Evolutionary conservation across 148 eudicot genomes (phyloP), one percentile per base, ranked within the genome.

Genomic region (Silene conica): DNA sequence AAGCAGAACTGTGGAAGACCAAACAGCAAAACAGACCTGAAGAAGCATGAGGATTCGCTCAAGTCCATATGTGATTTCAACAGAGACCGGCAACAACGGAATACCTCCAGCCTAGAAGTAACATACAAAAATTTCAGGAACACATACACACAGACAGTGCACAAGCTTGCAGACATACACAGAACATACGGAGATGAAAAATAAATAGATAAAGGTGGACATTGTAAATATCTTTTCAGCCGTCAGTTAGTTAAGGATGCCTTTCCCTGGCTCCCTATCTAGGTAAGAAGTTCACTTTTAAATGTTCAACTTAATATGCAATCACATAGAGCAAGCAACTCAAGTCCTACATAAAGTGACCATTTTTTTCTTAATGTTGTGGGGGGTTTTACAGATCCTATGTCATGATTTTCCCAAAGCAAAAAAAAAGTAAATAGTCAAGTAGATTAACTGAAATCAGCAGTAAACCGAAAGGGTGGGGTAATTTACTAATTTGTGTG

Each of bases 41-140:
- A 96, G 99, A 67, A 87, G 84, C 99, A 96, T 96, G 71, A 96
- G 87, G 71, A 96, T 96, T 58, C 99, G 86, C 82, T 96, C 99
- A 76, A 96, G 99, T 78, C 99, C 99, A 81, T 96, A 96, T 61
- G 99, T 96, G 81, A 96, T 96, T 89, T 96, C 99, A 80, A 96
- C 99, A 70, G 99, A 96, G 56, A 96, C 87, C 11, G 99, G 99
- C 77, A 80, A 80, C 87, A 96, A 82, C 38, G 70, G 97, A 74
- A 92, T 76, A 81, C 99, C 88, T 73, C 99, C 99, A 78, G 99
- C 99, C 99, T 96, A 80, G 14, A 65, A 73, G 56, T 63, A 65
- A 66, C 21, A 38, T 52, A 50, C 23, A 61, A 58, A 25, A 19
- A 63, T 16, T 4, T 55, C 63, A 70, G 22, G 34, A 45, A 31